Percentiles rank a stretch among this genome's conserved stretches.
These are phyloP conservation scores for Amanita subjunquillea DNA, from an alignment of 768 basidiomycete species.

Conservation along the genomic window DNA sequence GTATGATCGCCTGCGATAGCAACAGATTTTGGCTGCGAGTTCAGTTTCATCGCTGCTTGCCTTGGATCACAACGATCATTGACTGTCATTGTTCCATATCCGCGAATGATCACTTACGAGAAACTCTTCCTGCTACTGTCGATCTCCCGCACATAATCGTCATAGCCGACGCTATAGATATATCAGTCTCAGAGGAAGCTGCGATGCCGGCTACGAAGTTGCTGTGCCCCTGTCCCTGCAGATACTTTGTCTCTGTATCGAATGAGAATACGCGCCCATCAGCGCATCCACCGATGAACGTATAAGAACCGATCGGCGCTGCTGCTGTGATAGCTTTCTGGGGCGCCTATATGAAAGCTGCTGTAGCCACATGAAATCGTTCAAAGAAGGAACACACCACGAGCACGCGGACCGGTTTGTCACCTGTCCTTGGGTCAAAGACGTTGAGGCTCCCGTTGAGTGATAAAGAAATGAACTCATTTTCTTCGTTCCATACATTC, in stretches of 20 bases:
- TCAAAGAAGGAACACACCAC: conserved; percentile 30
- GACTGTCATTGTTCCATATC: background rate
- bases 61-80: conserved; percentile 20
- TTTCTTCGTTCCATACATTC: conserved; percentile 68
- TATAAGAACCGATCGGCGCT: conserved; percentile 30
- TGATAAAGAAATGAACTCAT: conserved; percentile 73
- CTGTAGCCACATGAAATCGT: background rate
- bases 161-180: conserved; percentile 68
- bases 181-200: conserved; percentile 31
- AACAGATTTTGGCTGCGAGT: conserved; percentile 61
- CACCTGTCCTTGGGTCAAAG: conserved; percentile 63
- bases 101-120: conserved; percentile 26
- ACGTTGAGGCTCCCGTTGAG: conserved; percentile 74
- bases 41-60: conserved; percentile 37
- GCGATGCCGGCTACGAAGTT: conserved; percentile 60
- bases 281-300: conserved; percentile 73
- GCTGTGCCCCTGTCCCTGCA: conserved; percentile 61
- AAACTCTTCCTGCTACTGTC: conserved; percentile 31
- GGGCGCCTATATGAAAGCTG: conserved; percentile 43
- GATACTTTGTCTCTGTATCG: conserved; percentile 24
- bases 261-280: conserved; percentile 71
- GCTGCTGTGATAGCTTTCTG: conserved; percentile 73
- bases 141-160: conserved; percentile 70
- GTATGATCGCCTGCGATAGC: conserved; percentile 49
- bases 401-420: conserved; percentile 50